These are phyloP conservation scores for Knoxia roxburghii DNA, from an alignment of 257 asterid species.

Conservation along the genomic window DNA sequence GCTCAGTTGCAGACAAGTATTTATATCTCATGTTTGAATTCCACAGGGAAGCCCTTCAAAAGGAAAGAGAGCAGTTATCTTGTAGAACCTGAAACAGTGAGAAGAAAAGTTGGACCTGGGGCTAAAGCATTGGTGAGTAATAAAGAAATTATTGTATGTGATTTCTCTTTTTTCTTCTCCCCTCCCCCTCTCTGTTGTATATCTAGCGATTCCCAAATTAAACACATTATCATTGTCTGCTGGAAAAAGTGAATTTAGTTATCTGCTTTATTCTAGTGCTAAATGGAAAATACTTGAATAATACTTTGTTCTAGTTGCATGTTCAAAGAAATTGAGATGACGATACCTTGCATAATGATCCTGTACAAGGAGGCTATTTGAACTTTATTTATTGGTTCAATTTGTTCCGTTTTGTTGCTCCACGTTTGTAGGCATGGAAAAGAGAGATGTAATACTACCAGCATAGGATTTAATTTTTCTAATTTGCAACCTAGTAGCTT, in stretches of 20 bases:
- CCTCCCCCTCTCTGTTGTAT: no score
- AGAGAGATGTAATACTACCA: neutral
- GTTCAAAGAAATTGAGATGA: neutral
- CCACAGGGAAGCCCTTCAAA: conserved; percentile 35
- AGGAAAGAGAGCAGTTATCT: conserved; percentile 41
- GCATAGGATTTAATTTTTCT: neutral
- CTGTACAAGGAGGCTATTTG: neutral
- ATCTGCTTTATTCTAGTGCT: neutral
- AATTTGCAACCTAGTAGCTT: neutral
- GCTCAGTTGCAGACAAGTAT: no score
- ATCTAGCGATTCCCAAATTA: neutral
- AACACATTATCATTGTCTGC: neutral
- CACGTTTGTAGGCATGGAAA: neutral
- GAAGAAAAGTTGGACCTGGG: conserved; percentile 28
- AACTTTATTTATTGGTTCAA: neutral
- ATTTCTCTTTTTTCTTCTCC: conserved; percentile 1
- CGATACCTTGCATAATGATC: neutral
- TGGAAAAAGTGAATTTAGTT: neutral
- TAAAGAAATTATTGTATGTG: conserved; percentile 33
- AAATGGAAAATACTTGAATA: neutral
- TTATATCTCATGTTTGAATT: conserved; percentile 11
- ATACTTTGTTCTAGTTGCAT: neutral
- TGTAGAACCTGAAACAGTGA: conserved; percentile 41
- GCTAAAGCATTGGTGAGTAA: conserved; percentile 8
- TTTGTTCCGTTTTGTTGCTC: neutral